A percentile compares a stretch with the other conserved stretches of the same genome.
Conservation (phyloP, 805 yeast genomes). For the Kregervanrija pseudodelftensis region DNA sequence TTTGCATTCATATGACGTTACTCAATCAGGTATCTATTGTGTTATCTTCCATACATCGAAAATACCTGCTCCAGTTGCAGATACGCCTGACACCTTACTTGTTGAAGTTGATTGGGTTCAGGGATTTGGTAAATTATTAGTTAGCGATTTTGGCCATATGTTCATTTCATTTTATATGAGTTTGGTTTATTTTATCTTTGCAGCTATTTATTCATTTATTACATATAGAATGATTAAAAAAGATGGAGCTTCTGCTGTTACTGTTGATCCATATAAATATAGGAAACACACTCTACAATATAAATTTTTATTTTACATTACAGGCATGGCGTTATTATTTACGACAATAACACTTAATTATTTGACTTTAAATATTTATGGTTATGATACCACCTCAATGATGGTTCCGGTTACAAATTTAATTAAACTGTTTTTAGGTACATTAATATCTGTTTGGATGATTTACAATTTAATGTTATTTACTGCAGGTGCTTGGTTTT, state of each 20-base stretch:
- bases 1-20: constrained; percentile 12
- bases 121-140: constrained; percentile 24
- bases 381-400: constrained; percentile 19
- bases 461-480: constrained; percentile 26
- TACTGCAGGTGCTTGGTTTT: constrained; percentile 21
- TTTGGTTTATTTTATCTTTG: constrained; percentile 14
- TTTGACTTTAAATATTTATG: constrained; percentile 18
- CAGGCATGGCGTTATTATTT: constrained; percentile 14
- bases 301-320: constrained; percentile 16
- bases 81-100: constrained; percentile 3
- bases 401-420: constrained; percentile 17
- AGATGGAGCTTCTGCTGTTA: constrained; percentile 16
- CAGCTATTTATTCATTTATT: constrained; percentile 11
- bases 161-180: constrained; percentile 18
- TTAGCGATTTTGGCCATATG: constrained; percentile 22
- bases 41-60: constrained; percentile 15
- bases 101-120: constrained; percentile 27
- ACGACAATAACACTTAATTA: constrained; percentile 13
- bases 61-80: constrained; percentile 6
- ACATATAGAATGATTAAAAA: constrained; percentile 8
- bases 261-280: constrained; percentile 12
- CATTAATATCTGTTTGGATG: constrained; percentile 25
- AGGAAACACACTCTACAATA: constrained; percentile 20
- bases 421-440: constrained; percentile 14
- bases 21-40: constrained; percentile 22